Conservation (phyloP, 345 rosid species). For the Aquilaria sinensis region DNA sequence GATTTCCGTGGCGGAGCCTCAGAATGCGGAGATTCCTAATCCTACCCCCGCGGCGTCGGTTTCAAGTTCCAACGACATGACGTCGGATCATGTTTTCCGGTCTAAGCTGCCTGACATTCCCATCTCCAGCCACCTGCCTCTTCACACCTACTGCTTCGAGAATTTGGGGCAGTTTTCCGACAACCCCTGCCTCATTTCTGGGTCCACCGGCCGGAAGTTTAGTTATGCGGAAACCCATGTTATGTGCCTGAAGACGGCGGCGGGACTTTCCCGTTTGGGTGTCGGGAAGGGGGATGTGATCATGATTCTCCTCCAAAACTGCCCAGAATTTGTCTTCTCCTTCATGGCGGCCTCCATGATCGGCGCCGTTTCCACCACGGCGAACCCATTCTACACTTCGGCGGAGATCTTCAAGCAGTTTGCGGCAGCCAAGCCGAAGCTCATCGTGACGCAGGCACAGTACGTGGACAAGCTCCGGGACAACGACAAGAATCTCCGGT, state of each 20-base stretch:
- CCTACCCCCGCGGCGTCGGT: constrained; percentile 6
- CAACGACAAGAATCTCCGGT: background rate
- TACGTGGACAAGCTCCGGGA: constrained; percentile 55
- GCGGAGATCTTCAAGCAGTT: constrained; percentile 68
- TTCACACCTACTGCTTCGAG: constrained; percentile 70
- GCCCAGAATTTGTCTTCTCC: constrained; percentile 71
- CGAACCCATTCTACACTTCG: constrained; percentile 82
- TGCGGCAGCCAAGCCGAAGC: constrained; percentile 37
- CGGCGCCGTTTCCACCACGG: constrained; percentile 77
- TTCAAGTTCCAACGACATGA: constrained; percentile 9
- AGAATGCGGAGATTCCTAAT: constrained; percentile 3
- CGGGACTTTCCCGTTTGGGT: constrained; percentile 55
- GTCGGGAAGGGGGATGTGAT: constrained; percentile 68
- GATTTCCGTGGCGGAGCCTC: background rate
- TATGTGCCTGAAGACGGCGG: constrained; percentile 38
- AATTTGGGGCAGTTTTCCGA: constrained; percentile 29
- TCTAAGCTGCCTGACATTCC: constrained; percentile 77
- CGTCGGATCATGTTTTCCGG: constrained; percentile 37
- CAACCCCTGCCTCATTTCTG: constrained; percentile 59
- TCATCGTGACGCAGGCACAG: constrained; percentile 63
- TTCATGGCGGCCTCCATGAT: constrained; percentile 89
- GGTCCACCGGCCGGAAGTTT: constrained; percentile 40
- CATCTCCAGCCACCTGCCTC: constrained; percentile 68
- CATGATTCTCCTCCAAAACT: constrained; percentile 84
- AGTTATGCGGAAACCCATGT: constrained; percentile 51